Conservation (phyloP, 768 basidiomycete genomes). For the Leccinellum albellum region DNA sequence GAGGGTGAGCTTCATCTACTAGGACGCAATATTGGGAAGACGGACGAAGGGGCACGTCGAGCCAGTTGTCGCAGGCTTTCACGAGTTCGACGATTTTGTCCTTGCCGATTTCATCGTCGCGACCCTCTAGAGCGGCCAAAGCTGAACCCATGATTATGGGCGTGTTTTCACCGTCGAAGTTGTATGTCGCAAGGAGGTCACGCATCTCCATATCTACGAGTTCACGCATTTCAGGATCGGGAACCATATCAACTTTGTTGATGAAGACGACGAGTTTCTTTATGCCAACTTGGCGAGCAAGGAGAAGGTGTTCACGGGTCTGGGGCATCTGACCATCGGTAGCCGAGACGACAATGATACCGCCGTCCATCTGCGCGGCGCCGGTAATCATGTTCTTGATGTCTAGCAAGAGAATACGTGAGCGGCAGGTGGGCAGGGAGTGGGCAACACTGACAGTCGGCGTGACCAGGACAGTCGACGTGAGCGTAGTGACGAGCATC, state of each 20-base stretch:
- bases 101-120: slow-evolving; percentile 73
- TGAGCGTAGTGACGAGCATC: slow-evolving; percentile 88
- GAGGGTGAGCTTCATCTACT: slow-evolving; percentile 1
- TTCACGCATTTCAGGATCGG: slow-evolving; percentile 97
- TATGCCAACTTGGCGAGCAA: slow-evolving; percentile 97
- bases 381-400: slow-evolving; percentile 99
- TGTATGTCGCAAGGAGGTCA: slow-evolving; percentile 86
- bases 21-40: slow-evolving; percentile 4
- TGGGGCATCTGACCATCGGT: slow-evolving; percentile 99
- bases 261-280: slow-evolving; percentile 98
- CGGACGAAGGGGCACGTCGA: slow-evolving; percentile 88
- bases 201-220: slow-evolving; percentile 99
- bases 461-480: slow-evolving; percentile 96
- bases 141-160: slow-evolving; percentile 99
- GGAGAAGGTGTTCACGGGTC: slow-evolving; percentile 95
- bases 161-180: slow-evolving; percentile 95
- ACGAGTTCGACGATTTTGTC: slow-evolving; percentile 81
- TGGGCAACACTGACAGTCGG: slow-evolving; percentile 65
- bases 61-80: slow-evolving; percentile 87
- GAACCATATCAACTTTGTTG: slow-evolving; percentile 97
- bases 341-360: slow-evolving; percentile 94
- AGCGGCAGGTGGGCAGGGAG: slow-evolving; percentile 2
- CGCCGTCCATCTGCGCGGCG: slow-evolving; percentile 96
- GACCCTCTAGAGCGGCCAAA: slow-evolving; percentile 88
- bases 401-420: slow-evolving; percentile 42